Base-by-base conservation (phyloP, 2,329 filamentous ascomycete species). In the Monilinia aucupariae region DNA sequence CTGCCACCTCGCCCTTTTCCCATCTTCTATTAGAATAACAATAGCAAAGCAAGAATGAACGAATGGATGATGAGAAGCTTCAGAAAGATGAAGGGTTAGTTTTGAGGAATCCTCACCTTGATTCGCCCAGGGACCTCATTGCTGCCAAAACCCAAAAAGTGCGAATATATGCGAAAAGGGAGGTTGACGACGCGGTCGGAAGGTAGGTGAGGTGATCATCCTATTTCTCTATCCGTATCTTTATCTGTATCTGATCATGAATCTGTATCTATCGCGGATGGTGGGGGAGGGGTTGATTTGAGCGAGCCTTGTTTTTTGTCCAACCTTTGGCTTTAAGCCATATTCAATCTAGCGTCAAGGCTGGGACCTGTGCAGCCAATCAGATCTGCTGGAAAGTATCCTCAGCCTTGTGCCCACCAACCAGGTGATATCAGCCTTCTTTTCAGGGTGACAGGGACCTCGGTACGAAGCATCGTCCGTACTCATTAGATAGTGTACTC, bases 1-100 rank as follows among this genome's bases (percentile, higher is more conserved):
- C 70, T 83, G 78, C 89, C 89, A 92, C 82, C 86, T 82, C 74
- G 79, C 78, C 73, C 88, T 91, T 70, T 47, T 47, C 41, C 30
- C 54, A 58, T 10, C 20, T 41, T 58, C 34, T 32, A 30, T 62
- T 62, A 62, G 59, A 54, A 61, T n/a, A 52, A 66, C 59, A 64
- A 73, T 59, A 37, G 32, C 34, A 60, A n/a, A n/a, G n/a, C n/a
- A n/a, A n/a, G n/a, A n/a, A n/a, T n/a, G n/a, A n/a, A n/a, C n/a
- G n/a, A n/a, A n/a, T n/a, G n/a, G 27, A 32, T n/a, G 30, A 22
- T 49, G 27, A 20, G 17, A 3, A 17, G n/a, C n/a, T n/a, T n/a
- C n/a, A n/a, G 10, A n/a, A 12, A 39, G 9, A 0, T 3, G 37
- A 15, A 39, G 1, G 4, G 37, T 4, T n/a, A n/a, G n/a, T 37